phyloP scores from a whole-genome alignment of 495 filamentous ascomycete genomes.

The Xylaria telfairii region DNA sequence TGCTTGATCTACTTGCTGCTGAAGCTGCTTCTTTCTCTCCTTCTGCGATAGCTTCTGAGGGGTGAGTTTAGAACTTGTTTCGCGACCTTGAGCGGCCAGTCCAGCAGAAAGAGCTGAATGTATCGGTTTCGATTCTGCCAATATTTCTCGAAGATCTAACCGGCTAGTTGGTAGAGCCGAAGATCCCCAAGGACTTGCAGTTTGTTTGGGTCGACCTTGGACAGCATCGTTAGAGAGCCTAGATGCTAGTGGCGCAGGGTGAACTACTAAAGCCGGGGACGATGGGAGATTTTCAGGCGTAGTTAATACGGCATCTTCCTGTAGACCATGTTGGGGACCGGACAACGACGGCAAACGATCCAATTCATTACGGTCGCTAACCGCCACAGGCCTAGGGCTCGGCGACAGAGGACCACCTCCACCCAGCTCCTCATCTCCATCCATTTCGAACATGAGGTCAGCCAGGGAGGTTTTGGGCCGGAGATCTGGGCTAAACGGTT shows the following conservation, averaged over 20 bases:
- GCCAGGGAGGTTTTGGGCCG: slow-evolving; percentile 65
- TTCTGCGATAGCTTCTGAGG: slow-evolving; percentile 79
- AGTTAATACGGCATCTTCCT: slow-evolving; percentile 36
- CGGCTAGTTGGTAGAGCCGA: slow-evolving; percentile 64
- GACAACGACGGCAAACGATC: slow-evolving; percentile 29
- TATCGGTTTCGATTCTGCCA: slow-evolving; percentile 71
- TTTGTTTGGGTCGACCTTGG: slow-evolving; percentile 27
- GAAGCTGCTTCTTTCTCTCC: slow-evolving; percentile 83
- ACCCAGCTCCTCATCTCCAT: slow-evolving; percentile 65
- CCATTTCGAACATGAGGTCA: slow-evolving; percentile 96
- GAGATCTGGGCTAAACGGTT: slow-evolving; percentile 64
- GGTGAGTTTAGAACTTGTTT: slow-evolving; percentile 39
- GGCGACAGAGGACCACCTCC: slow-evolving; percentile 27
- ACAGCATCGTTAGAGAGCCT: slow-evolving; percentile 16
- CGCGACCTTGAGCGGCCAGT: slow-evolving; percentile 61
- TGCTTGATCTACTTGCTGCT: slow-evolving; percentile 67
- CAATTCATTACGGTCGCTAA: slow-evolving; percentile 27
- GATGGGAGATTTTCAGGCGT: slow-evolving; percentile 24
- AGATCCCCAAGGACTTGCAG: slow-evolving; percentile 65
- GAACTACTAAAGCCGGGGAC: slow-evolving; percentile 15
- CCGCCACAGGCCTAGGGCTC: slow-evolving; percentile 16
- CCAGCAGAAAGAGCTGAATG: slow-evolving; percentile 78
- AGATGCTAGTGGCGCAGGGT: not conserved
- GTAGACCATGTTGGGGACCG: slow-evolving; percentile 40
- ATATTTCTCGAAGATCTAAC: slow-evolving; percentile 81